phyloP scores from a whole-genome alignment of 129 eudicot species.

The Mikania micrantha region DNA sequence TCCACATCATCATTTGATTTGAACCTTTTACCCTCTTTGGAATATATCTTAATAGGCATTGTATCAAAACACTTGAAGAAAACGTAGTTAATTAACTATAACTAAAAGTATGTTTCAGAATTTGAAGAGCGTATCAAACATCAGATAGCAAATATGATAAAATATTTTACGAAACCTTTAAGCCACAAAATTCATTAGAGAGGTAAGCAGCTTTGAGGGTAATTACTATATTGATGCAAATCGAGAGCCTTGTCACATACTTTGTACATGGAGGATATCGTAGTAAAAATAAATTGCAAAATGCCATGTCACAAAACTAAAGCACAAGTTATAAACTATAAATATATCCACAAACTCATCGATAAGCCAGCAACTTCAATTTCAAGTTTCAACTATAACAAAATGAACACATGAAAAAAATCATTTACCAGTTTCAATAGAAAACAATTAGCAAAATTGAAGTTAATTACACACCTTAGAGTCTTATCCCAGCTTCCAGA shows the following conservation, averaged over 20 bases:
- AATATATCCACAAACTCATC: not conserved
- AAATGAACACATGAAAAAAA: not conserved
- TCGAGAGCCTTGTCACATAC: not conserved
- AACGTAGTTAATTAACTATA: not conserved
- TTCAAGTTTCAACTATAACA: not conserved
- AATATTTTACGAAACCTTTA: not conserved
- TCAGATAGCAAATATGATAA: not conserved
- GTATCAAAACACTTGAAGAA: not conserved
- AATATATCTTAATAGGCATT: too few relatives aligned
- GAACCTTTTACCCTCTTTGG: too few relatives aligned
- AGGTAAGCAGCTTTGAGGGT: not conserved
- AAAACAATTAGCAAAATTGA: not conserved
- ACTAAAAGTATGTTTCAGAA: not conserved
- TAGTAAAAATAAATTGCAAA: not conserved
- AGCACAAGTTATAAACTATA: not conserved
- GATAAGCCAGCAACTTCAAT: not conserved
- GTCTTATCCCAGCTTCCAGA: constrained; percentile 99
- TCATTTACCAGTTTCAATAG: not conserved
- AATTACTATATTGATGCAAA: not conserved
- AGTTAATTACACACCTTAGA: constrained; percentile 40
- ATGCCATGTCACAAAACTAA: not conserved
- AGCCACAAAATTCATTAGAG: constrained; percentile 2
- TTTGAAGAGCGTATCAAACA: not conserved
- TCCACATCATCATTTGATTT: too few relatives aligned
- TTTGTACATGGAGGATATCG: not conserved